Base-by-base conservation (phyloP, 2,329 filamentous ascomycete genomes). In the Pseudocercospora ulei region DNA sequence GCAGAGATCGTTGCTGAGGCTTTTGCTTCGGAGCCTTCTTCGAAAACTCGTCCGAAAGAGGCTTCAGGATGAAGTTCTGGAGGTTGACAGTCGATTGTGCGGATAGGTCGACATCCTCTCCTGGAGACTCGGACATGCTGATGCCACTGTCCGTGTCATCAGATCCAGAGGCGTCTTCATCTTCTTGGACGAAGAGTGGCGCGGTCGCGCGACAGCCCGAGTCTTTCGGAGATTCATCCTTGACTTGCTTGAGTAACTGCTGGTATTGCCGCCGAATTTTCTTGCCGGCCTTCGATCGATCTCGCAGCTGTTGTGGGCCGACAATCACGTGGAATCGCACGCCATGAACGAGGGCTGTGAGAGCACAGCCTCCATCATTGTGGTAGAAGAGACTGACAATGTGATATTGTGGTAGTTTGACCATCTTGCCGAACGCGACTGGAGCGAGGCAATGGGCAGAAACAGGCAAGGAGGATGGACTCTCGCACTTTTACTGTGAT, bases 341-440 rank as follows among this genome's bases (percentile, higher is more conserved):
- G n/a, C 52, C 47, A 36, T 56, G 50, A 17, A 53, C 45, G n/a
- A 54, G 41, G 2, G 51, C 53, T 1, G 57, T 62, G 17, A 62
- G 36, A 5, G 58, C 55, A 38, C 52, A 58, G 20, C 49, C 52
- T 35, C 55, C 44, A 3, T 57, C 50, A 23, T 56, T 51, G 43
- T 60, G 55, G 25, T 52, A 50, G 26, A 56, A 52, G 46, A 60
- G 60, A 28, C 57, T 48, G 19, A 61, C 47, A 2, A 56, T 48
- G 22, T 59, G 38, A 56, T 50, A 50, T 19, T 43, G 23, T n/a
- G 44, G 47, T 23, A 49, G 29, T 33, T 43, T 46, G 25, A 39
- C 42, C 49, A 51, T 51, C 9, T 14, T 46, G 31, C 3, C 29
- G 27, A 29, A 7, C 2, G 20, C 14, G 7, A 22, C 27, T n/a